A percentile compares a stretch with the other conserved stretches of the same genome.
Evolutionary conservation across 1,284 basidiomycete genomes (phyloP).

Genomic region (Porogramme epimiltina): DNA sequence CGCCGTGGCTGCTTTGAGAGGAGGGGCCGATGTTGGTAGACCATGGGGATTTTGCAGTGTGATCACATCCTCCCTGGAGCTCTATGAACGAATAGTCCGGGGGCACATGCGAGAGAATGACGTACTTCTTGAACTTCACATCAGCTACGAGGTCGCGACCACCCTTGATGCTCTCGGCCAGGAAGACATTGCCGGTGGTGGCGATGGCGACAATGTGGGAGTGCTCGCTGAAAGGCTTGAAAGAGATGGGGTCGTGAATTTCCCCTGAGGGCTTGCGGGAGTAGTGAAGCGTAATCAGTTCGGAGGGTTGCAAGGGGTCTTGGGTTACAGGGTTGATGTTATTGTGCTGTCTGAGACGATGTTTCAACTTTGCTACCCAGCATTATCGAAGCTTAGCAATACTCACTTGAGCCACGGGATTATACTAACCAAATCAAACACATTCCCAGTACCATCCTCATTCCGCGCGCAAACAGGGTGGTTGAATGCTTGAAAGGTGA

Average conservation of each 20-base stretch:
- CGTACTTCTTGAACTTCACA: conserved; percentile 81
- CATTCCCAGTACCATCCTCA: conserved; percentile 73
- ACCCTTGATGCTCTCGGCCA: conserved; percentile 88
- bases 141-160: conserved; percentile 88
- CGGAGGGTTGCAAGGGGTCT: conserved; percentile 72
- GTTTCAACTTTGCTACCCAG: conserved; percentile 9
- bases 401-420: conserved; percentile 91
- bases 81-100: neutral
- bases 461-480: conserved; percentile 89
- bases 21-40: conserved; percentile 56
- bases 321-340: conserved; percentile 88
- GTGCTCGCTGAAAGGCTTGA: conserved; percentile 91
- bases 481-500: conserved; percentile 89
- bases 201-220: conserved; percentile 90
- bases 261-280: conserved; percentile 78
- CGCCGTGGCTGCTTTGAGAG: conserved; percentile 32
- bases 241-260: conserved; percentile 89
- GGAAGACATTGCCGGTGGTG: conserved; percentile 90
- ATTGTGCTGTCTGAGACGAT: conserved; percentile 60
- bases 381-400: neutral
- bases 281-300: conserved; percentile 90
- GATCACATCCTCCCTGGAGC: conserved; percentile 85
- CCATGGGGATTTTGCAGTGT: conserved; percentile 90
- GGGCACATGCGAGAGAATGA: neutral
- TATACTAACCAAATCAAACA: conserved; percentile 90